These are phyloP conservation scores for Lithospermum erythrorhizon DNA, from an alignment of 257 asterid species.

Conservation along the genomic window DNA sequence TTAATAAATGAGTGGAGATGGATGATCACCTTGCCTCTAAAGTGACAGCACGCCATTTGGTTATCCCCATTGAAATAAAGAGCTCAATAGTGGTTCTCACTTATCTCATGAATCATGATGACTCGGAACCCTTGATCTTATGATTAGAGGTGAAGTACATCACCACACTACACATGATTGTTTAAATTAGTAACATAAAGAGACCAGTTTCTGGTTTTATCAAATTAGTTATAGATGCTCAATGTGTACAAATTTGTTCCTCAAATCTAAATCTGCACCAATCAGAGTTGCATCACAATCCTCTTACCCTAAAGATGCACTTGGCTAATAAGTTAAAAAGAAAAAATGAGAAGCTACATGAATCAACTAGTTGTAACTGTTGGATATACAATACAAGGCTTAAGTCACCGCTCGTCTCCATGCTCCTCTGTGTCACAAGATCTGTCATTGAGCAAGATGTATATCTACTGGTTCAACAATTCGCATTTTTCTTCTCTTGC, in stretches of 20 bases:
- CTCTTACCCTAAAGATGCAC: neutral
- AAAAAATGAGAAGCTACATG: neutral
- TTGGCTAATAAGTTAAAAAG: neutral
- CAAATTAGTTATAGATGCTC: neutral
- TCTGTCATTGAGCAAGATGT: constrained; percentile 28
- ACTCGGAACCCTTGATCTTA: too few relatives aligned
- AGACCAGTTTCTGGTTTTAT: neutral
- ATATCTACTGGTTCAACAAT: constrained; percentile 35
- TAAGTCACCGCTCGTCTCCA: neutral
- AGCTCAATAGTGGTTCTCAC: too few relatives aligned
- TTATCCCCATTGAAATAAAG: too few relatives aligned
- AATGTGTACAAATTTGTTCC: neutral
- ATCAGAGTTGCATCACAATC: neutral
- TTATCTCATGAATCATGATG: too few relatives aligned
- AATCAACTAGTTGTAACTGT: neutral
- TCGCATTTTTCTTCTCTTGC: constrained; percentile 61
- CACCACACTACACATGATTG: too few relatives aligned
- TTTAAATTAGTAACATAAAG: too few relatives aligned
- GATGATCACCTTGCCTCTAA: too few relatives aligned
- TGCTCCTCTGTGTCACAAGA: neutral
- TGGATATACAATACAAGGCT: neutral
- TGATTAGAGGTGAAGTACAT: too few relatives aligned
- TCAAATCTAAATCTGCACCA: neutral
- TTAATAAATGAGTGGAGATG: too few relatives aligned
- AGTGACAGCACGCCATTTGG: too few relatives aligned